phyloP scores from a whole-genome alignment of 2,329 filamentous ascomycete genomes.

The Berkeleyomyces rouxiae region DNA sequence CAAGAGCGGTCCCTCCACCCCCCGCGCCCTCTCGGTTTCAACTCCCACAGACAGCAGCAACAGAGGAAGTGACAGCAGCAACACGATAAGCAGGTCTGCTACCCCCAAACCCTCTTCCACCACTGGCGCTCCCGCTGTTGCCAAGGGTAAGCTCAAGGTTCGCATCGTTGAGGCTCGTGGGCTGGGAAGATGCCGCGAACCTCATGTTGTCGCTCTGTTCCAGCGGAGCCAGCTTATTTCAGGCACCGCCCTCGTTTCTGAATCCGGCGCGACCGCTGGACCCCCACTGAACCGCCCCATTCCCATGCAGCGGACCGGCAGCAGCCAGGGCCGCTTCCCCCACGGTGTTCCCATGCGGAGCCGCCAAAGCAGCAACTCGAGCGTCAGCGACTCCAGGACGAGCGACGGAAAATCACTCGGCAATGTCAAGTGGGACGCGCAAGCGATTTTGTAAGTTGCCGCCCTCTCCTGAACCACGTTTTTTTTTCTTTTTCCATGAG shows the following conservation, averaged over 20 bases:
- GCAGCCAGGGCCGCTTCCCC: constrained; percentile 61
- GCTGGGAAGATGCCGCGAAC: constrained; percentile 65
- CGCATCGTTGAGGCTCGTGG: constrained; percentile 76
- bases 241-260: constrained; percentile 48
- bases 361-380: constrained; percentile 90
- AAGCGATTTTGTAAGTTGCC: constrained; percentile 79
- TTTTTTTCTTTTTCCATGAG: not conserved
- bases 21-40: constrained; percentile 55
- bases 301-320: constrained; percentile 52
- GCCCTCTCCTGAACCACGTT: not conserved
- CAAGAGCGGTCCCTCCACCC: constrained; percentile 88
- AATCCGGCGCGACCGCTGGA: constrained; percentile 31
- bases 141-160: constrained; percentile 78
- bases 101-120: constrained; percentile 34
- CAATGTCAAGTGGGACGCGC: constrained; percentile 87
- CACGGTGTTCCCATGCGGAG: constrained; percentile 97
- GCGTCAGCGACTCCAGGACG: constrained; percentile 42
- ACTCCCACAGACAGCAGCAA: constrained; percentile 1
- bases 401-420: constrained; percentile 33
- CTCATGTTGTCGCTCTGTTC: constrained; percentile 92
- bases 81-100: constrained; percentile 26
- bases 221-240: constrained; percentile 95
- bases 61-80: not conserved
- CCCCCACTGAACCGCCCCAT: constrained; percentile 20
- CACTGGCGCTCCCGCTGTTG: constrained; percentile 40